Percentiles rank a stretch among this genome's conserved stretches.
Evolutionary conservation across 192 early-diverging fungal genomes (phyloP).

Genomic region (Mortierella claussenii): DNA sequence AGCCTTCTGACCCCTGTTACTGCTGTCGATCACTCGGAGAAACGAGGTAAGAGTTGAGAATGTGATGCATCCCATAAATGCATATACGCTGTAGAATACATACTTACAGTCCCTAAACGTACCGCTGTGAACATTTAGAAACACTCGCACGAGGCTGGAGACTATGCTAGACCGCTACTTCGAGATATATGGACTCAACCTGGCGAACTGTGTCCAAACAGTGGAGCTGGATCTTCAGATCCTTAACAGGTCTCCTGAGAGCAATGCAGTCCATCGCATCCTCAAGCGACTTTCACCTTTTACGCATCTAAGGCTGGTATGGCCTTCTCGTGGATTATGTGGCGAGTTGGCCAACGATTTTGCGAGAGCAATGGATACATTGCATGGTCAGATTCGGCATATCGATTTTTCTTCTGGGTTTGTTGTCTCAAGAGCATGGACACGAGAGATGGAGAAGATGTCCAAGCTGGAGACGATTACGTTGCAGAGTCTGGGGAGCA

Average conservation of each 20-base stretch:
- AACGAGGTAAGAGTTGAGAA: not conserved
- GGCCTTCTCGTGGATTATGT: slow-evolving; percentile 6
- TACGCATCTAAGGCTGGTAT: slow-evolving; percentile 22
- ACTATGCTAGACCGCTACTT: slow-evolving; percentile 27
- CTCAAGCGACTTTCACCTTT: slow-evolving; percentile 28
- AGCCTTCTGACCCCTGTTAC: slow-evolving; percentile 13
- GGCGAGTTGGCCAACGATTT: slow-evolving; percentile 11
- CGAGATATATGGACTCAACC: slow-evolving; percentile 16
- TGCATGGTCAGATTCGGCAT: slow-evolving; percentile 14
- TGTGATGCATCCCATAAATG: too few relatives aligned
- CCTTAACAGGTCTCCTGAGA: slow-evolving; percentile 4
- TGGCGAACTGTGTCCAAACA: slow-evolving; percentile 35
- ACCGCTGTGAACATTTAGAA: too few relatives aligned
- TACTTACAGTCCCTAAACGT: too few relatives aligned
- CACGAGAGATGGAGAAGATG: slow-evolving; percentile 27
- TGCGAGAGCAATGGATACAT: not conserved
- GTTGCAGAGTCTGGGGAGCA: slow-evolving; percentile 4
- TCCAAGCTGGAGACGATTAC: slow-evolving; percentile 9
- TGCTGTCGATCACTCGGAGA: not conserved
- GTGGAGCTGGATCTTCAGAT: slow-evolving; percentile 23
- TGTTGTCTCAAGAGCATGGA: slow-evolving; percentile 13
- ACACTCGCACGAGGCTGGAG: slow-evolving; percentile 16
- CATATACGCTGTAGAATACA: too few relatives aligned
- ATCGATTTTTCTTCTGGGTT: slow-evolving; percentile 21
- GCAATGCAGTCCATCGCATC: slow-evolving; percentile 8